Conservation (phyloP, 345 rosid species). For the Hibiscus syriacus region DNA sequence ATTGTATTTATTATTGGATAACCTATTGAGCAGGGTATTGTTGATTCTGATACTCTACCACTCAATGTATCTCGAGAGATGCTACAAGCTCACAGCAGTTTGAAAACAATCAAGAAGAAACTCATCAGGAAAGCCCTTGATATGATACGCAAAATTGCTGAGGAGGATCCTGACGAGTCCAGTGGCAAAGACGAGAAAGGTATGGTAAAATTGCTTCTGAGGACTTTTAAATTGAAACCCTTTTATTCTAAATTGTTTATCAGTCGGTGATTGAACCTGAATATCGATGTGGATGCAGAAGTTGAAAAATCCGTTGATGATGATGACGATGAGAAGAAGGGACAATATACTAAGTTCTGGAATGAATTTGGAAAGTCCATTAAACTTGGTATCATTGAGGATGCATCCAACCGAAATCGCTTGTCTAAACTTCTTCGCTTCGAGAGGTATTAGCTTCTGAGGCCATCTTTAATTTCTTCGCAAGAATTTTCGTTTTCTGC, state of each 20-base stretch:
- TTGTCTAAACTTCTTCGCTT: conserved; percentile 86
- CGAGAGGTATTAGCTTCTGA: conserved; percentile 48
- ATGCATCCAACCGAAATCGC: conserved; percentile 89
- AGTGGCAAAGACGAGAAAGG: conserved; percentile 75
- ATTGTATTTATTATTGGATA: conserved; percentile 5
- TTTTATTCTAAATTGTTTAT: background rate
- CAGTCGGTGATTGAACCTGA: background rate
- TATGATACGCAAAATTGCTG: conserved; percentile 84
- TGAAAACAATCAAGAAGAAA: conserved; percentile 96
- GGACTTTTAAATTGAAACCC: too few relatives aligned
- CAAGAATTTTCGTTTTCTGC: background rate
- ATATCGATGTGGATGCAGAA: conserved; percentile 29
- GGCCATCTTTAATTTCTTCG: background rate
- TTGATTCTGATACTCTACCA: conserved; percentile 93
- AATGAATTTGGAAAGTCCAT: conserved; percentile 96
- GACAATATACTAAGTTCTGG: conserved; percentile 92
- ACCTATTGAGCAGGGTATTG: conserved; percentile 71
- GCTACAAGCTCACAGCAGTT: conserved; percentile 95
- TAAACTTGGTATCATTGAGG: conserved; percentile 93
- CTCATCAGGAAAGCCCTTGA: conserved; percentile 94
- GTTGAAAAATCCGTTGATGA: conserved; percentile 53
- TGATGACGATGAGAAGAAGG: conserved; percentile 68
- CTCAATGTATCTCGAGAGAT: conserved; percentile 94
- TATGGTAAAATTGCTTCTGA: conserved; percentile 14
- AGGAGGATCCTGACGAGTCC: conserved; percentile 84